Base-by-base conservation (phyloP, 257 asterid species). In the Leonotis leonurus region DNA sequence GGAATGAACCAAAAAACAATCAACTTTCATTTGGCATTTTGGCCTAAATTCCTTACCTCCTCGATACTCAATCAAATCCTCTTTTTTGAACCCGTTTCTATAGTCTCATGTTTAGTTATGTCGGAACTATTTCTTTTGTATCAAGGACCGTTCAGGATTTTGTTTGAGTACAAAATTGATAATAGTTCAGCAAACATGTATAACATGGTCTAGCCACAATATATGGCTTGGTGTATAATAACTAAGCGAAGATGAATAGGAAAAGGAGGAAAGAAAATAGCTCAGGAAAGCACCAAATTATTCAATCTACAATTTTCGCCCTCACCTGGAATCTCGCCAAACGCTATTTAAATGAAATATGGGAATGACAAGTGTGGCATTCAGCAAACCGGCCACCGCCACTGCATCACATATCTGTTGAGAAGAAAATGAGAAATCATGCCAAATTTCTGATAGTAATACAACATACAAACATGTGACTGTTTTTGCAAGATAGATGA, bases 341-440 rank as follows among this genome's bases (percentile, higher is more conserved):
- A 93, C 99, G 46, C 99, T 93, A 66, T 89, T 93, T 56, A 93
- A 75, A 78, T 93, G 99, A 78, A 93, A 93, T 62, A 93, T 93
- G 52, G 99, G 99, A 72, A 93, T 85, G 66, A 93, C 92, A 65
- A 93, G 99, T 50, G 99, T 89, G 48, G 99, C 97, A 78, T 93
- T 89, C 75, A 93, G 89, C 82, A 93, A 73, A 56, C 99, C 95
- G 0, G 99, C 99, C 56, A 93, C 97, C 7, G 99, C 97, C 51
- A 87, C 99, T 39, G 96, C 99, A 79, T 93, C 99, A 85, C 97
- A 89, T 79, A 93, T 93, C 99, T 92, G 87, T 63, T 33, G 68
- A 36, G 52, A n/a, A n/a, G 24, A 37, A 56, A 45, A 49, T 12
- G 33, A 69, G 43, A 71, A 62, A 56, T 36, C 18, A 52, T 45